Percentiles rank a stretch among this genome's conserved stretches.
Evolutionary conservation across 1,139 yeast species (phyloP).

Genomic region (Saccharomyces hybrid): DNA sequence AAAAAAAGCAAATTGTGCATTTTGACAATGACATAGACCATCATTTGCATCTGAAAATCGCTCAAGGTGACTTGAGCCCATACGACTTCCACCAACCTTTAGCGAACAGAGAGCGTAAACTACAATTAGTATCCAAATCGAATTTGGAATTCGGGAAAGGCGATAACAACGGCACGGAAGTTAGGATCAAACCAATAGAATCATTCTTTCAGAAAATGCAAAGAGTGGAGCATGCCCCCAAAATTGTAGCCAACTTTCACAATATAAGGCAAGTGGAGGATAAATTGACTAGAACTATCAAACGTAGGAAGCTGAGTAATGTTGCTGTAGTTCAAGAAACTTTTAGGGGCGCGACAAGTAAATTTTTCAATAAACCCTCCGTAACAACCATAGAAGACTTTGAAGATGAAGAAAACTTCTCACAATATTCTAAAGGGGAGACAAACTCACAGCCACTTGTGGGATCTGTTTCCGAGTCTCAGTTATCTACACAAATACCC

Average conservation of each 20-base stretch:
- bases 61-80: conserved; percentile 65
- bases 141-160: conserved; percentile 5
- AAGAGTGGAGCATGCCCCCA: neutral
- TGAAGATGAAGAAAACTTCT: neutral
- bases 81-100: conserved; percentile 43
- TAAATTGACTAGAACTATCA: conserved; percentile 7
- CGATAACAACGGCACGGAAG: conserved; percentile 1
- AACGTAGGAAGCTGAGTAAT: conserved; percentile 3
- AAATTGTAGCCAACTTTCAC: neutral
- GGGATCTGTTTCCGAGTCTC: conserved; percentile 15
- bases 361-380: neutral
- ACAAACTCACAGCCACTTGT: conserved; percentile 16
- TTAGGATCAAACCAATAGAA: conserved; percentile 6
- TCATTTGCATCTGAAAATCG: conserved; percentile 47
- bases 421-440: conserved; percentile 12
- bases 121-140: conserved; percentile 26
- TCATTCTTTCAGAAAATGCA: conserved; percentile 6
- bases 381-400: neutral
- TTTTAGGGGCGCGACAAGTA: neutral
- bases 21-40: conserved; percentile 34
- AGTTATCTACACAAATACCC: conserved; percentile 29
- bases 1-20: conserved; percentile 22
- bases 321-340: neutral
- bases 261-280: conserved; percentile 1
- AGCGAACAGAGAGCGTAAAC: conserved; percentile 31